These are phyloP conservation scores for Ustilago bromivora DNA, from an alignment of 1,284 basidiomycete species.

Conservation along the genomic window DNA sequence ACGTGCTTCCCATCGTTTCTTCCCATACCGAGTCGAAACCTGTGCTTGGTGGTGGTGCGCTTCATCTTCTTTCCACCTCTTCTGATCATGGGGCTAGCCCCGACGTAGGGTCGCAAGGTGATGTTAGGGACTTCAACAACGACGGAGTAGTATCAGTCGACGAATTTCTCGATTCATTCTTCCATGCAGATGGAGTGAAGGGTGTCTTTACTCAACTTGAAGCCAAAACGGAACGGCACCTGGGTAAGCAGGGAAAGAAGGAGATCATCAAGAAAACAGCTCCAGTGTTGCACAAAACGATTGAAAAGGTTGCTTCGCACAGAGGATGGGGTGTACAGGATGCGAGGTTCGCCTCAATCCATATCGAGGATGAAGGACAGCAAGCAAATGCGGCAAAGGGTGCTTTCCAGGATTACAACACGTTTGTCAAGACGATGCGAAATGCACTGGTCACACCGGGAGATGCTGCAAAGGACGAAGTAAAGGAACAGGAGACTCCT, in stretches of 20 bases:
- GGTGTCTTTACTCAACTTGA: conserved; percentile 21
- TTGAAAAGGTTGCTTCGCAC: conserved; percentile 33
- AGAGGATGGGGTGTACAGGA: conserved; percentile 46
- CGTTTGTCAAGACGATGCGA: conserved; percentile 44
- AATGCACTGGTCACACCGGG: conserved; percentile 28
- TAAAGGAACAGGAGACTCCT: conserved; percentile 11
- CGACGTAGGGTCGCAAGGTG: not conserved
- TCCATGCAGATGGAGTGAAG: conserved; percentile 34
- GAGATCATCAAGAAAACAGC: conserved; percentile 36
- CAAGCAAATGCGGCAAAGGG: not conserved
- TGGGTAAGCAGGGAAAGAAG: conserved; percentile 35
- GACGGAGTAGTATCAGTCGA: conserved; percentile 28
- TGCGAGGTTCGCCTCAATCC: conserved; percentile 20
- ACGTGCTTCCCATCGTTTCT: conserved; percentile 14
- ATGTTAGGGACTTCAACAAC: conserved; percentile 17
- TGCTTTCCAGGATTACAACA: conserved; percentile 41
- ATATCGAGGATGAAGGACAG: conserved; percentile 7
- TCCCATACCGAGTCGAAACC: not conserved
- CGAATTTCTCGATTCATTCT: conserved; percentile 36
- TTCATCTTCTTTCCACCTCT: not conserved
- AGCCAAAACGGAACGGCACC: not conserved
- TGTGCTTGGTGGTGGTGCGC: no score
- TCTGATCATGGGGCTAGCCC: not conserved
- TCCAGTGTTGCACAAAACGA: conserved; percentile 39
- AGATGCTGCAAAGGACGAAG: conserved; percentile 14